A percentile compares a stretch with the other conserved stretches of the same genome.
Conservation (phyloP, 1,284 basidiomycete genomes). For the Dichomitus squalens region DNA sequence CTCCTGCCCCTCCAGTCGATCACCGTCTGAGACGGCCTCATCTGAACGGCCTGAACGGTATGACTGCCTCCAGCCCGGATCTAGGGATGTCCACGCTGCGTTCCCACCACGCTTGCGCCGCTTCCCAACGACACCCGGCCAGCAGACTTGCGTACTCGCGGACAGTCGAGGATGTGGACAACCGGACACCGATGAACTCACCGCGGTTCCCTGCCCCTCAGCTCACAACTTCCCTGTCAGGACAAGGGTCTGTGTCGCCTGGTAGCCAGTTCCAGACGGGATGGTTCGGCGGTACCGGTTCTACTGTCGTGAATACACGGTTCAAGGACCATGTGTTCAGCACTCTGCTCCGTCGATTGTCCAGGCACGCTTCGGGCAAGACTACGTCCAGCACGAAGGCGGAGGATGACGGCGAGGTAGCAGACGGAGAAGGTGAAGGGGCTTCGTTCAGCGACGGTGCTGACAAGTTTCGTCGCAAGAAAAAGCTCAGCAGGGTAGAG, state of each 20-base stretch:
- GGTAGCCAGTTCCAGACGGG: conserved; percentile 30
- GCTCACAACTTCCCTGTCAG: neutral
- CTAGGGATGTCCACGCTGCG: conserved; percentile 39
- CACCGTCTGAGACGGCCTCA: conserved; percentile 37
- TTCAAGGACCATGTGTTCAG: conserved; percentile 94
- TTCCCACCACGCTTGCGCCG: conserved; percentile 14
- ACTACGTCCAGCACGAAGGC: conserved; percentile 33
- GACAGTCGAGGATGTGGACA: conserved; percentile 38
- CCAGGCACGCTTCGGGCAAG: conserved; percentile 46
- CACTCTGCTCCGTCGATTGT: conserved; percentile 75
- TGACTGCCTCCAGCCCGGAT: conserved; percentile 69
- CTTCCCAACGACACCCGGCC: conserved; percentile 10
- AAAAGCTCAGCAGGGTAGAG: conserved; percentile 42
- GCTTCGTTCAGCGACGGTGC: conserved; percentile 38
- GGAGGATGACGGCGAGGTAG: conserved; percentile 48
- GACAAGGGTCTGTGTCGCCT: conserved; percentile 21
- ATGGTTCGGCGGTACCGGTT: conserved; percentile 85
- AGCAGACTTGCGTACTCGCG: conserved; percentile 19
- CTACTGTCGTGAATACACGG: conserved; percentile 89
- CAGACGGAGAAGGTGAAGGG: conserved; percentile 47
- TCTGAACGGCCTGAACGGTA: conserved; percentile 47
- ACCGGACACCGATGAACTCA: conserved; percentile 58
- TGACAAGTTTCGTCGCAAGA: conserved; percentile 29
- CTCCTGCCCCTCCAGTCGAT: conserved; percentile 22
- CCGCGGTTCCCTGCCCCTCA: conserved; percentile 35